Percentiles rank a stretch among this genome's conserved stretches.
Conservation (phyloP, 768 basidiomycete genomes). For the Coprinopsis sp. region DNA sequence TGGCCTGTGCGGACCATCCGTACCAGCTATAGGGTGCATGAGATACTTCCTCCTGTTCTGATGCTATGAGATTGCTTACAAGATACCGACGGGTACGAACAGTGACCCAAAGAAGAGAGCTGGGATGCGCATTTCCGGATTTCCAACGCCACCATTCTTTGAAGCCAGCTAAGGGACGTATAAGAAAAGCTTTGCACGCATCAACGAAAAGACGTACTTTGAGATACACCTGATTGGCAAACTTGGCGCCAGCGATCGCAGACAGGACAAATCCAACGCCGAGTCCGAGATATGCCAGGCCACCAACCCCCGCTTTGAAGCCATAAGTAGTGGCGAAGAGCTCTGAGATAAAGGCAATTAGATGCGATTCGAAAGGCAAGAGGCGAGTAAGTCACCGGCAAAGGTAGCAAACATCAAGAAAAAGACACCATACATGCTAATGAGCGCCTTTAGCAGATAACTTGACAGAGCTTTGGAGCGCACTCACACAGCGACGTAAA, state of each 20-base stretch:
- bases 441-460: background rate
- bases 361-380: background rate
- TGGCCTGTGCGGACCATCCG: constrained; percentile 71
- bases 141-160: constrained; percentile 58
- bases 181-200: background rate
- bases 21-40: constrained; percentile 59
- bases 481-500: constrained; percentile 62
- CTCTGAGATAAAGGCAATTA: constrained; percentile 19
- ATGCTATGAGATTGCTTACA: constrained; percentile 40
- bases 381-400: constrained; percentile 40
- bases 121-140: constrained; percentile 77
- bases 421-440: constrained; percentile 43
- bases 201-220: constrained; percentile 34
- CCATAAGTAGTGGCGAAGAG: constrained; percentile 48
- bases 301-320: constrained; percentile 47
- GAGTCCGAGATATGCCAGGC: constrained; percentile 50
- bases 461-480: background rate
- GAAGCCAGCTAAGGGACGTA: constrained; percentile 39
- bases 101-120: constrained; percentile 65
- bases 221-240: constrained; percentile 45
- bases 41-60: constrained; percentile 8
- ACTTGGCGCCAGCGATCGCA: constrained; percentile 43
- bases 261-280: constrained; percentile 52
- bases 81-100: constrained; percentile 63
- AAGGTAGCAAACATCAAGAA: constrained; percentile 74